A percentile compares a stretch with the other conserved stretches of the same genome.
phyloP scores from a whole-genome alignment of 352 stramenopile species.

The Phytophthora syringae region DNA sequence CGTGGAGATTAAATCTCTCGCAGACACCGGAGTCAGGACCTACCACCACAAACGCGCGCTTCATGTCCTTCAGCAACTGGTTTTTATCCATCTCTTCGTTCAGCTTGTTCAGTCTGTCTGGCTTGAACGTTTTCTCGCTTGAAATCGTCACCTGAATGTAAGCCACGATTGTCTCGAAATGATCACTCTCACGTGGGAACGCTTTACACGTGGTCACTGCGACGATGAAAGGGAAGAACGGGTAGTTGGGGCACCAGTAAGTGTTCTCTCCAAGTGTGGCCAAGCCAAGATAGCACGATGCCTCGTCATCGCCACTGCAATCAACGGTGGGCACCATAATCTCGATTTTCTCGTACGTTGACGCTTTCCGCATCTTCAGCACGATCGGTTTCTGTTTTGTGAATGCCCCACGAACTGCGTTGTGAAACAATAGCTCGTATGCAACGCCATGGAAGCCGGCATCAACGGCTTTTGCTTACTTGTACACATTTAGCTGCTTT shows the following conservation, averaged over 20 bases:
- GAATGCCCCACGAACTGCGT: slow-evolving; percentile 17
- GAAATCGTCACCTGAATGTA: slow-evolving; percentile 17
- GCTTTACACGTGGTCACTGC: slow-evolving; percentile 25
- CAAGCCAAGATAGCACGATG: slow-evolving; percentile 12
- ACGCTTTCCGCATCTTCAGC: slow-evolving; percentile 27
- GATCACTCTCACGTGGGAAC: slow-evolving; percentile 8
- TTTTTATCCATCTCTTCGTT: slow-evolving; percentile 31
- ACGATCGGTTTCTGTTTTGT: slow-evolving; percentile 21
- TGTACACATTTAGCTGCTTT: slow-evolving; percentile 22
- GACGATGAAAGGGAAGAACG: slow-evolving; percentile 28
- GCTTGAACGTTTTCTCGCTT: slow-evolving; percentile 23
- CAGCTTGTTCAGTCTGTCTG: slow-evolving; percentile 3
- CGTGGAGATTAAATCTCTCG: slow-evolving; percentile 3
- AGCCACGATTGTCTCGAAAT: slow-evolving; percentile 15
- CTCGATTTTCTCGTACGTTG: slow-evolving; percentile 23
- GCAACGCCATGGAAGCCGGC: slow-evolving; percentile 7
- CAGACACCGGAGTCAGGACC: slow-evolving; percentile 12
- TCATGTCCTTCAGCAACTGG: slow-evolving; percentile 2
- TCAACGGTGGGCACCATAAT: slow-evolving; percentile 11
- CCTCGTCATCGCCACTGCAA: slow-evolving; percentile 13
- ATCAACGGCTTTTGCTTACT: slow-evolving; percentile 16
- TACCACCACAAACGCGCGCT: slow-evolving; percentile 17
- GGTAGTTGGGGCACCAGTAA: slow-evolving; percentile 26
- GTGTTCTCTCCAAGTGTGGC: slow-evolving; percentile 8
- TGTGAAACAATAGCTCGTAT: slow-evolving; percentile 25